Base-by-base conservation (phyloP, 768 basidiomycete genomes). In the Calocybe gangraenosa region DNA sequence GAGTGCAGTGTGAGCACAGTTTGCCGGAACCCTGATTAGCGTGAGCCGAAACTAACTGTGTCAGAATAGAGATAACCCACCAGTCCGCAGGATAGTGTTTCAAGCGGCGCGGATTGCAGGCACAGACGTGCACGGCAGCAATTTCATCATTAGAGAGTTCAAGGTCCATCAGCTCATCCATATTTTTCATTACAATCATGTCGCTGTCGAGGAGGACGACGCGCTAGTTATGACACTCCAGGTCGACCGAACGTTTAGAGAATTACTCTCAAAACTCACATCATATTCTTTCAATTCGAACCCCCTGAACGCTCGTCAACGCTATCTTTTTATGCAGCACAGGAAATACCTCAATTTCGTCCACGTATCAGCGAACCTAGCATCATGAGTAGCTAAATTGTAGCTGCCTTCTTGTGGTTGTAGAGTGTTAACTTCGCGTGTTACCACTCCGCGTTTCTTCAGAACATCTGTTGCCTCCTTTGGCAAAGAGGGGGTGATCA, bases 21-120 rank as follows among this genome's bases (percentile, higher is more conserved):
- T 97, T 48, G 69, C 81, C n/a, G 95, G 93, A 31, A 81, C 74
- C 95, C 95, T 97, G 53, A 35, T 38, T n/a, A 55, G 55, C 15
- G 59, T 14, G 40, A 45, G n/a, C n/a, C 34, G 37, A 48, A 23
- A 33, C 10, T 39, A 45, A 31, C 17, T 23, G 20, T 5, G 14
- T 39, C 34, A 38, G 22, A 44, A 37, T 8, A n/a, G 3, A 20
- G 21, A 28, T 60, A 41, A 75, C 58, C 58, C 52, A 76, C 96
- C 95, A 99, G 60, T 96, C 92, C 3, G 65, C 56, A 7, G 95
- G 95, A 65, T 99, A 99, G 62, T 94, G 90, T 2, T 73, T 49
- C 15, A 95, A 61, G 58, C 81, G 84, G 31, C 82, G 78, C 6
- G 94, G 95, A 64, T 99, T 99, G 69, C 95, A 99, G 3, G 92